Evolutionary conservation across 176 grass and related monocot species (phyloP), one percentile per base, ranked within the genome.

Genomic region (Carex cristatella): DNA sequence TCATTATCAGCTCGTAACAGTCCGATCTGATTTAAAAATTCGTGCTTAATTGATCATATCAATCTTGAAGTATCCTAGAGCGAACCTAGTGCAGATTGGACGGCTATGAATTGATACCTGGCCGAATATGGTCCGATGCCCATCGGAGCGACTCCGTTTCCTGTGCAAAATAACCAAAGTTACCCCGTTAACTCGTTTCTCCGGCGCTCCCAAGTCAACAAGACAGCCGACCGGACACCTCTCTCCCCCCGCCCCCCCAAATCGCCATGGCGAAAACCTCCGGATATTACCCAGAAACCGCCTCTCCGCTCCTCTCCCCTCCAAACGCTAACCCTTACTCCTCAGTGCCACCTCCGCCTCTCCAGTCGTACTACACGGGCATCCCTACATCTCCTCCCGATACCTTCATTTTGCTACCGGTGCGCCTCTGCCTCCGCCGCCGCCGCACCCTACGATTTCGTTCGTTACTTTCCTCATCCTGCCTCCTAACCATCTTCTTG

Each of bases 241-340:
- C 15, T 8, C 46, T 9, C 48, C 2, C 48, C 2, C 48, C 23
- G 23, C 0, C 1, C 9, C 1, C 48, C 48, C 78, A 67, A 30
- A 72, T 81, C 85, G 51, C 80, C 67, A 73, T 72, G 80, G 65
- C 15, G 54, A 85, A 85, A 85, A 31, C 70, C 69, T 77, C 84
- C 10, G 65, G 55, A 4, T 68, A 31, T 27, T 31, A 85, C 38
- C 11, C 33, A 23, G 83, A 86, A 62, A 46, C 81, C 86, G 28
- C 80, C 61, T 66, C 80, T 11, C 80, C 80, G 88, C 86, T 86
- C 81, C 67, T 65, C 85, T 86, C 85, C 81, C 90, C 65, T 61
- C 85, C 23, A 91, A 40, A 85, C 79, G 72, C 75, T 87, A 90
- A 79, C 82, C 86, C 86, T 75, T 89, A 68, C 62, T 87, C 90